Evolutionary conservation across 306 rosid genomes (phyloP), one percentile per base, ranked within the genome.

Genomic region (Prosopis cineraria): DNA sequence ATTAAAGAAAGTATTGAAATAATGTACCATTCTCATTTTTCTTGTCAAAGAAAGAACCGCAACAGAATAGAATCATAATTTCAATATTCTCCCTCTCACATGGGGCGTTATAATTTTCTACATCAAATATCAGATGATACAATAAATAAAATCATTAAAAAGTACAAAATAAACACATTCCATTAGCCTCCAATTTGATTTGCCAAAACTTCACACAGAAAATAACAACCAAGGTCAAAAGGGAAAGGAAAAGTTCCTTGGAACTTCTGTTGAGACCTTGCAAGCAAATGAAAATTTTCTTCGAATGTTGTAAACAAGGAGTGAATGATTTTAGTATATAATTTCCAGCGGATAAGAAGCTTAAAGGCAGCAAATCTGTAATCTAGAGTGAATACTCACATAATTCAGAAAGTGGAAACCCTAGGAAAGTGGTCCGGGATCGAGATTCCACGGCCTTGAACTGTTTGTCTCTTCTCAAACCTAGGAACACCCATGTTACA

Each of bases 31-130:
- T 45, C 31, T 36, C 25, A 75, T 3, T 39, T 43, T 75, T 29
- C 73, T 69, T 47, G 34, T 59, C 66, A 74, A 59, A 33, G 13
- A 62, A 64, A 52, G 70, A 53, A 52, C 39, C 52, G n/a, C 70
- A 31, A 17, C 27, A 47, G 20, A 19, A 8, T 45, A 73, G 9
- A 20, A 58, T 14, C 24, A 12, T 22, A 36, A 16, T 17, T 55
- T 10, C 40, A 17, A 33, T 19, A 12, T 36, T 59, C 50, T 36
- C 37, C 31, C 3, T 44, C 12, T 8, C 10, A 74, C 12, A n/a
- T 25, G 13, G 8, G 25, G 36, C 10, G 64, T 58, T 58, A 58
- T 25, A 27, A 25, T 58, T 36, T 36, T 36, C 40, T 36, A 36
- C 40, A 36, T 3, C 40, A 36, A 36, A 36, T 36, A 36, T 36